These are phyloP conservation scores for Biscogniauxia marginata DNA, from an alignment of 2,329 filamentous ascomycete species.

Conservation along the genomic window DNA sequence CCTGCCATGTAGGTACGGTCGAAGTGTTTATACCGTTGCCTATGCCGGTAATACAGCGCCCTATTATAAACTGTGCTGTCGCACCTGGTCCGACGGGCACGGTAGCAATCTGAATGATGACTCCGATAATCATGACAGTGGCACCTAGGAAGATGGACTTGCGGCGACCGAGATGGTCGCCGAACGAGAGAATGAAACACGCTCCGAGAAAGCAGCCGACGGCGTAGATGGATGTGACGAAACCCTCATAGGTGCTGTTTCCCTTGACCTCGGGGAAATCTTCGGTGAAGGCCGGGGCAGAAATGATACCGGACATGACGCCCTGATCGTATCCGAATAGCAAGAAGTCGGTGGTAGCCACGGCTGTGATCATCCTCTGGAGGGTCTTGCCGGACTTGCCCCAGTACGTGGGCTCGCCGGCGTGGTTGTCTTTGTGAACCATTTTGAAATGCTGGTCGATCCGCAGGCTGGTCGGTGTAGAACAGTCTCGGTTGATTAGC, in stretches of 20 bases:
- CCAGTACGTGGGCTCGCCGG: slow-evolving; percentile 32
- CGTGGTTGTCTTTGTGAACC: slow-evolving; percentile 28
- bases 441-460: slow-evolving; percentile 13
- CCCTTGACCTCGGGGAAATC: slow-evolving; percentile 33
- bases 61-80: slow-evolving; percentile 47
- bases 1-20: slow-evolving; percentile 43
- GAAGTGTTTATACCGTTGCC: slow-evolving; percentile 51
- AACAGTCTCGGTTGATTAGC: neutral
- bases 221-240: slow-evolving; percentile 42
- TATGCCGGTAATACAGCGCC: slow-evolving; percentile 49
- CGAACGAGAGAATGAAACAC: slow-evolving; percentile 40
- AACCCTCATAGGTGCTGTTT: slow-evolving; percentile 34
- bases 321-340: slow-evolving; percentile 34
- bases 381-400: slow-evolving; percentile 29
- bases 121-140: slow-evolving; percentile 54
- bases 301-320: slow-evolving; percentile 34
- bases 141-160: slow-evolving; percentile 54
- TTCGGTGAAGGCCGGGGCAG: slow-evolving; percentile 25
- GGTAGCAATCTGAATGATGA: slow-evolving; percentile 51
- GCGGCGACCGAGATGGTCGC: slow-evolving; percentile 54
- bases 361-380: slow-evolving; percentile 29
- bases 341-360: slow-evolving; percentile 29
- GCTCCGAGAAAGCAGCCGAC: slow-evolving; percentile 43
- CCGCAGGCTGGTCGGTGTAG: neutral
- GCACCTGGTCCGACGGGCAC: slow-evolving; percentile 46